Base-by-base conservation (phyloP, 305 asterid species). In the Fraxinus xanthoxyloides region DNA sequence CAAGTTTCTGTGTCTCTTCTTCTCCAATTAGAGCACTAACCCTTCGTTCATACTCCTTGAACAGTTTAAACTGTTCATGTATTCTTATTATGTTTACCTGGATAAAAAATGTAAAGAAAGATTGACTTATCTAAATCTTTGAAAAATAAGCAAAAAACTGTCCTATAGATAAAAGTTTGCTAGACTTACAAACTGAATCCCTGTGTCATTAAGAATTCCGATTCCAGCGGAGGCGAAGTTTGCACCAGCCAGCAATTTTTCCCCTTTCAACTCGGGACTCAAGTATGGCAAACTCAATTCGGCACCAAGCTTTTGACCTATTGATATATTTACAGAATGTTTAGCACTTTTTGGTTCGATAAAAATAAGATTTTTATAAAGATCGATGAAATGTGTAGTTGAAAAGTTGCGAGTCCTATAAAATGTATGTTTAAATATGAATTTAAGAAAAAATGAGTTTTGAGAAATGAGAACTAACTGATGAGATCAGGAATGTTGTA, bases 161-260 rank as follows among this genome's bases (percentile, higher is more conserved):
- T n/a, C n/a, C n/a, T n/a, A n/a, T n/a, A n/a, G n/a, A n/a, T n/a
- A n/a, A n/a, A n/a, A n/a, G n/a, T n/a, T n/a, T n/a, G n/a, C n/a
- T n/a, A n/a, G n/a, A 84, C 94, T 87, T 85, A 93, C 98, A 78
- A 93, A 93, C 28, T 93, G 98, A 82, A 89, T 76, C 32, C 98
- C 98, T 0, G 98, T 94, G 81, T 94, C 98, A 13, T 90, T 88
- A 56, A 94, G 97, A 67, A 94, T 90, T 69, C 98, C 98, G 28
- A 94, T 87, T 15, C 97, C 97, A 9, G 98, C 98, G 0, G 98
- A 94, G 1, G 97, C 98, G 63, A 94, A 93, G 78, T 94, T 94
- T 70, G 98, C 97, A 1, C 98, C 98, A 19, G 81, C 90, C 2
- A 94, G 87, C 32, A 94, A 84, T 46, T 86, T 90, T 17, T 83